Conservation (phyloP, 345 rosid species). For the Brassica rapa region DNA sequence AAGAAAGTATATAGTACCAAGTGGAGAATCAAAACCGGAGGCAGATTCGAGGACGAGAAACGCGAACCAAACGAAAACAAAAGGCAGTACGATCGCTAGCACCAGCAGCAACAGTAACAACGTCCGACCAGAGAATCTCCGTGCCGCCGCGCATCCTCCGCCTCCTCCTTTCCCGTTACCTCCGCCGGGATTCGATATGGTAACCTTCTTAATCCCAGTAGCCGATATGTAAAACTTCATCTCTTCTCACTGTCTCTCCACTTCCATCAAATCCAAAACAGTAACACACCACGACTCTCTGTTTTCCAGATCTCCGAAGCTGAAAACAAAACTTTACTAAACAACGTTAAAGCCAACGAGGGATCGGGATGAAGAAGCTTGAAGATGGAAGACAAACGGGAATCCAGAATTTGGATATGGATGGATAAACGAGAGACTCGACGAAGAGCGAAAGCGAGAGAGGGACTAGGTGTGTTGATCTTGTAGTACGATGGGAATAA, state of each 20-base stretch:
- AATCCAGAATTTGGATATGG: background rate
- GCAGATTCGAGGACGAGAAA: constrained; percentile 80
- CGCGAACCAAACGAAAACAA: constrained; percentile 68
- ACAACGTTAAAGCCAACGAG: background rate
- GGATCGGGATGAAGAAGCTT: constrained; percentile 13
- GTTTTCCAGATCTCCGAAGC: constrained; percentile 15
- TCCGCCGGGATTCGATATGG: constrained; percentile 50
- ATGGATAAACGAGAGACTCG: background rate
- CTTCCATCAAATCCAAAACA: constrained; percentile 44
- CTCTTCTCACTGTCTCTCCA: constrained; percentile 21
- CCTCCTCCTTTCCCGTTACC: constrained; percentile 41
- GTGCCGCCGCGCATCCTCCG: constrained; percentile 39
- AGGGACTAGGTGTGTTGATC: constrained; percentile 9
- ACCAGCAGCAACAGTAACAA: constrained; percentile 52
- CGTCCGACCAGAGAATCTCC: constrained; percentile 60
- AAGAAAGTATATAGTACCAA: constrained; percentile 41
- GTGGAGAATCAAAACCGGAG: constrained; percentile 57
- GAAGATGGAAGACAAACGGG: constrained; percentile 10
- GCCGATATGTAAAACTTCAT: constrained; percentile 81
- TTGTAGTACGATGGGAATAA: constrained; percentile 20
- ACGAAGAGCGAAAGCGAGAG: background rate
- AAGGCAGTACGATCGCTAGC: constrained; percentile 62
- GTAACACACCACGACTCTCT: background rate
- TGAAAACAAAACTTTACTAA: background rate
- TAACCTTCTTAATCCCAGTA: constrained; percentile 64